Conservation (phyloP, 805 yeast species). For the Lipomyces mesembrius region DNA sequence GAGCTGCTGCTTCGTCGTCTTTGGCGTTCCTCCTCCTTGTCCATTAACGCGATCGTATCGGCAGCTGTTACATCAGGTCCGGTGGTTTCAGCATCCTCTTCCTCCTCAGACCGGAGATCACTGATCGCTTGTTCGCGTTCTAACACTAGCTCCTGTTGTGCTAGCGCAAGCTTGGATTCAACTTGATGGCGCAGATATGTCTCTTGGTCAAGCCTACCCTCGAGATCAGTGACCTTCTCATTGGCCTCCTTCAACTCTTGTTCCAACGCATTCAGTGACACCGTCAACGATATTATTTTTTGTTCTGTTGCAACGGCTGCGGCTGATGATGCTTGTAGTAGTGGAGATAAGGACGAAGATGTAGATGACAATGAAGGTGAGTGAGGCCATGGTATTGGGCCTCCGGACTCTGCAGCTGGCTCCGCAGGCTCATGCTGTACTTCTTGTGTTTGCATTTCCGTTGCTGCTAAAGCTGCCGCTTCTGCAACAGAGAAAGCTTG, state of each 20-base stretch:
- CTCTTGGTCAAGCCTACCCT: conserved; percentile 22
- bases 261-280: conserved; percentile 18
- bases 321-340: background rate
- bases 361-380: conserved; percentile 8
- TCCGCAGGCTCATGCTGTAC: background rate
- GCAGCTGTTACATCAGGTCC: conserved; percentile 26
- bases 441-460: background rate
- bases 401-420: background rate
- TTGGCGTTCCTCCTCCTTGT: conserved; percentile 23
- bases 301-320: conserved; percentile 14
- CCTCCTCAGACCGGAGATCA: conserved; percentile 23
- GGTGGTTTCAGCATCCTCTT: conserved; percentile 18
- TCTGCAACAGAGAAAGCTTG: conserved; percentile 12
- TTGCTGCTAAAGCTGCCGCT: background rate
- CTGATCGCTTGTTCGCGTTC: conserved; percentile 33
- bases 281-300: conserved; percentile 15
- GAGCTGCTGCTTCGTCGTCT: conserved; percentile 13
- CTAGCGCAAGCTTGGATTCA: conserved; percentile 24
- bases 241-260: conserved; percentile 14
- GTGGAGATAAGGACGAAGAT: conserved; percentile 7
- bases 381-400: background rate
- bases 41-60: conserved; percentile 34
- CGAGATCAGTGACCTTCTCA: conserved; percentile 16
- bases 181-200: conserved; percentile 20
- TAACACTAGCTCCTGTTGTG: conserved; percentile 30